Percentiles rank a stretch among this genome's conserved stretches.
Conservation (phyloP, 2,329 filamentous ascomycete species). For the Trichophaea hybrida region DNA sequence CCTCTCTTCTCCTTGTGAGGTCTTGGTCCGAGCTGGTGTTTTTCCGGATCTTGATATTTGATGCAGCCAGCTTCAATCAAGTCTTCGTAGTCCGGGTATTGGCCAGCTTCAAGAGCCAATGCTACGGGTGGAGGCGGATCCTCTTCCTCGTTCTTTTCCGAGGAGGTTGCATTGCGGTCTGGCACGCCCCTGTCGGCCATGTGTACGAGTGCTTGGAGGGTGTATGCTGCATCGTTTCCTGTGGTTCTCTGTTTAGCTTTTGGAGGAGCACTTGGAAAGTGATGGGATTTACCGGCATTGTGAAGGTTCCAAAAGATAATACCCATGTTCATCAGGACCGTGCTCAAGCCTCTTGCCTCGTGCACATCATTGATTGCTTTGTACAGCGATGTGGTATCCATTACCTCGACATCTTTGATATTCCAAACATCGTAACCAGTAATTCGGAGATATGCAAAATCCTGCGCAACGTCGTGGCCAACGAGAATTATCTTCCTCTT, state of each 20-base stretch:
- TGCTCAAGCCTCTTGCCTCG: conserved; percentile 43
- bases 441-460: conserved; percentile 51
- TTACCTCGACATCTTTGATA: conserved; percentile 45
- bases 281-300: conserved; percentile 44
- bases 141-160: not conserved
- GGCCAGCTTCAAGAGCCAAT: not conserved
- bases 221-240: conserved; percentile 73
- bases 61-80: not conserved
- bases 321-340: conserved; percentile 49
- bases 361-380: conserved; percentile 44
- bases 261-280: not conserved
- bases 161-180: not conserved
- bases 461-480: conserved; percentile 56
- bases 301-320: conserved; percentile 55
- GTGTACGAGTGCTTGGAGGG: conserved; percentile 56
- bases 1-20: not conserved
- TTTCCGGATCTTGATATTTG: not conserved
- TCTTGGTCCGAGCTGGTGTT: not conserved
- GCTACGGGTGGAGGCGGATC: not conserved
- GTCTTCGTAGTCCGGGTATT: conserved; percentile 1
- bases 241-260: conserved; percentile 6
- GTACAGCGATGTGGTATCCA: conserved; percentile 63
- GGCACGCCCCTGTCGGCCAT: conserved; percentile 39
- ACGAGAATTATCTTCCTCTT: conserved; percentile 55
- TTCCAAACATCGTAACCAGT: conserved; percentile 49